Evolutionary conservation across 805 yeast genomes (phyloP).

Genomic region (Wickerhamomyces xylosicus): DNA sequence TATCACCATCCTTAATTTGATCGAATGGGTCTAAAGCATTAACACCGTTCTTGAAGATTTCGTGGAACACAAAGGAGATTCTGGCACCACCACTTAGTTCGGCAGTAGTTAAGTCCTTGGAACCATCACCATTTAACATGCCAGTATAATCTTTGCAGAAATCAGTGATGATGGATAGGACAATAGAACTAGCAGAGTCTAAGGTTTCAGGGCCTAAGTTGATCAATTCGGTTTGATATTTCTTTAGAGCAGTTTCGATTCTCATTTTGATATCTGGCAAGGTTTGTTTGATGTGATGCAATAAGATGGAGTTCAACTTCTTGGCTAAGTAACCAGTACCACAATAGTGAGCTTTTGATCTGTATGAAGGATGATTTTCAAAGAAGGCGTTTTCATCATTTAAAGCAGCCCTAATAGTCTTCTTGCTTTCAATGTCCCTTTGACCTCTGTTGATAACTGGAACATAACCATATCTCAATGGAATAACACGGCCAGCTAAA

Average conservation of each 20-base stretch:
- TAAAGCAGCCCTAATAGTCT: slow-evolving; percentile 82
- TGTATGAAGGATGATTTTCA: slow-evolving; percentile 83
- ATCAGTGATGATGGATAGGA: slow-evolving; percentile 84
- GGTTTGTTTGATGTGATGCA: slow-evolving; percentile 82
- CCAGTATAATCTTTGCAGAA: slow-evolving; percentile 87
- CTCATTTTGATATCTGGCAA: slow-evolving; percentile 90
- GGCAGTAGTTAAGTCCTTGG: slow-evolving; percentile 76
- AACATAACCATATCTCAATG: slow-evolving; percentile 89
- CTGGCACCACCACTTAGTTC: slow-evolving; percentile 98
- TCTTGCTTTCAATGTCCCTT: slow-evolving; percentile 82
- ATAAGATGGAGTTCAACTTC: slow-evolving; percentile 76
- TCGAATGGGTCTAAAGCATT: slow-evolving; percentile 92
- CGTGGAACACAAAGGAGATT: slow-evolving; percentile 93
- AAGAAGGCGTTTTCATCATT: slow-evolving; percentile 72
- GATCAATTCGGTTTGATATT: slow-evolving; percentile 70
- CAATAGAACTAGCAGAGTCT: slow-evolving; percentile 84
- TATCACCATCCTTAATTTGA: slow-evolving; percentile 90
- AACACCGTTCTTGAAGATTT: slow-evolving; percentile 87
- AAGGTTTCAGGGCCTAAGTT: slow-evolving; percentile 82
- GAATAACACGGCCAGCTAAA: slow-evolving; percentile 90
- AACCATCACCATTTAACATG: slow-evolving; percentile 76
- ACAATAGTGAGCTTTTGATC: slow-evolving; percentile 89
- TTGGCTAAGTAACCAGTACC: slow-evolving; percentile 98
- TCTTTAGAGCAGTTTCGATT: slow-evolving; percentile 74
- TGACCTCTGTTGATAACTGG: slow-evolving; percentile 98